Percentiles rank a stretch among this genome's conserved stretches.
phyloP scores from a whole-genome alignment of 805 yeast species.

The Kodamaea leandrae region DNA sequence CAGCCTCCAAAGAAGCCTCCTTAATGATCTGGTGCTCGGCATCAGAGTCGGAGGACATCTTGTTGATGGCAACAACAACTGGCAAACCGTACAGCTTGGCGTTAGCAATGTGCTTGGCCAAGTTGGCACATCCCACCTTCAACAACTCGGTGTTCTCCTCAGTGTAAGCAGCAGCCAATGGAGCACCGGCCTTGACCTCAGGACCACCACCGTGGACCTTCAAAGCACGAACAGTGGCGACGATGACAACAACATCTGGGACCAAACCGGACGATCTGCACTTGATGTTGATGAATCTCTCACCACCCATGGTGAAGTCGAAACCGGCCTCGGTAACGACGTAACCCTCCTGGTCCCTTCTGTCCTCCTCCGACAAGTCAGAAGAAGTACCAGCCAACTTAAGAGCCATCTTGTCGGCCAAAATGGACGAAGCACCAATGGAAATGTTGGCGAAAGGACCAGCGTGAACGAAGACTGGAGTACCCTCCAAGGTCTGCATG shows the following conservation, averaged over 20 bases:
- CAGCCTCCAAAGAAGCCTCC: constrained; percentile 68
- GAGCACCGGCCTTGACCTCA: constrained; percentile 81
- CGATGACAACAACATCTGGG: constrained; percentile 77
- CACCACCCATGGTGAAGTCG: constrained; percentile 92
- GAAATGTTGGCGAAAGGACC: constrained; percentile 89
- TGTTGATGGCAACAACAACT: constrained; percentile 79
- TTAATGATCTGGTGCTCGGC: constrained; percentile 67
- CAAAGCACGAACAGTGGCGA: constrained; percentile 81
- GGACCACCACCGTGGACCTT: constrained; percentile 90
- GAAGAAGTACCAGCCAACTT: constrained; percentile 68
- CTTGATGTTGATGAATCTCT: constrained; percentile 78
- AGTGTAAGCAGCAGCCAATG: constrained; percentile 70
- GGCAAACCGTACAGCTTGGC: constrained; percentile 72
- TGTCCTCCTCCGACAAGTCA: constrained; percentile 40
- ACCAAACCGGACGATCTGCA: constrained; percentile 76
- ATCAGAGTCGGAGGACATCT: constrained; percentile 69
- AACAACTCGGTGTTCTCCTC: constrained; percentile 70
- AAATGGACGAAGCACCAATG: constrained; percentile 80
- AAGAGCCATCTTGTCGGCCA: constrained; percentile 80
- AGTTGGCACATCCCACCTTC: constrained; percentile 66
- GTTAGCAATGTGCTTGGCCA: constrained; percentile 73
- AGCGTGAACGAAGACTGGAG: constrained; percentile 84
- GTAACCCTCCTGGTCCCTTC: constrained; percentile 58
- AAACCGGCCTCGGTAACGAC: constrained; percentile 88
- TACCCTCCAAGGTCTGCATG: constrained; percentile 87